Conservation (phyloP, 805 yeast species). For the Metschnikowia cubensis region DNA sequence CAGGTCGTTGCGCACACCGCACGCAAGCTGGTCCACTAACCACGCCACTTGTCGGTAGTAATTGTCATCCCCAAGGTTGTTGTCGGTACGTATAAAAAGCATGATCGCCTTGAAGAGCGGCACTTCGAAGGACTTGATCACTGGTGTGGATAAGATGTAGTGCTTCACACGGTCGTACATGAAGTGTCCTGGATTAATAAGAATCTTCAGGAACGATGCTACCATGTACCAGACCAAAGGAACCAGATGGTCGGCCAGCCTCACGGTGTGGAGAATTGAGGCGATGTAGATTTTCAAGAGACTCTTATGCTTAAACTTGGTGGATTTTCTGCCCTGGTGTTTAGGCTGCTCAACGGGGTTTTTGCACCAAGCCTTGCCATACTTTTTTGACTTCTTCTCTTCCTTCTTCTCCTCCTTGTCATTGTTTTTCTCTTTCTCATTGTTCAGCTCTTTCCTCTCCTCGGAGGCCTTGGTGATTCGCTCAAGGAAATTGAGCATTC, state of each 20-base stretch:
- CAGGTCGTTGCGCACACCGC: slow-evolving; percentile 41
- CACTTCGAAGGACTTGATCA: slow-evolving; percentile 36
- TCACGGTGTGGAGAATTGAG: slow-evolving; percentile 39
- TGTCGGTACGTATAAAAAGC: slow-evolving; percentile 19
- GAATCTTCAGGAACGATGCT: slow-evolving; percentile 52
- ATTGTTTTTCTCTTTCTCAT: neutral
- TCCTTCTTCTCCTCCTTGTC: neutral
- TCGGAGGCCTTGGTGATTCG: slow-evolving; percentile 7
- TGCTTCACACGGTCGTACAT: slow-evolving; percentile 68
- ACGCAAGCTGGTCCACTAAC: slow-evolving; percentile 51
- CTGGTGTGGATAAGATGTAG: slow-evolving; percentile 59
- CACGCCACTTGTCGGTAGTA: slow-evolving; percentile 61
- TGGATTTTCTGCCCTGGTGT: slow-evolving; percentile 31
- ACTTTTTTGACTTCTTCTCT: neutral
- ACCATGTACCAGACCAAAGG: slow-evolving; percentile 45
- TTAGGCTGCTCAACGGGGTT: neutral
- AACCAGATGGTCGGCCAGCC: slow-evolving; percentile 13
- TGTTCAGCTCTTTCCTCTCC: neutral
- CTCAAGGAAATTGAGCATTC: slow-evolving; percentile 30
- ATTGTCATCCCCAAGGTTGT: slow-evolving; percentile 38
- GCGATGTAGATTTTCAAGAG: slow-evolving; percentile 52
- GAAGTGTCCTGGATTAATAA: slow-evolving; percentile 67
- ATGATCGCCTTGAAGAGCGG: slow-evolving; percentile 44
- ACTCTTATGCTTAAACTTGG: slow-evolving; percentile 50
- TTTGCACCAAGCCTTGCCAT: neutral